phyloP scores from a whole-genome alignment of 2,329 filamentous ascomycete genomes.

The Beauveria bassiana region DNA sequence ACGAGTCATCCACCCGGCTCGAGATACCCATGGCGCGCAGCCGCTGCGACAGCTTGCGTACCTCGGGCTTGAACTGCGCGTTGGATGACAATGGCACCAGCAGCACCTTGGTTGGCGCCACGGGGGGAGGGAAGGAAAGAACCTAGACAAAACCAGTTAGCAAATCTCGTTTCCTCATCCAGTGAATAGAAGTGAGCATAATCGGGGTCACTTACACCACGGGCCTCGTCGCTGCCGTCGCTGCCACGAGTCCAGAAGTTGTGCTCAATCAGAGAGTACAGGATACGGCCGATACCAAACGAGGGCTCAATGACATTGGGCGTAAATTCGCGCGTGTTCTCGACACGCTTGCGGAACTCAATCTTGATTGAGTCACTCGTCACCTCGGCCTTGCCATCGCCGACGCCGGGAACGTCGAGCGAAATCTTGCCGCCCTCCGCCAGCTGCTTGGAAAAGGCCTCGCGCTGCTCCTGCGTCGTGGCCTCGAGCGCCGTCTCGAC shows the following conservation, averaged over 20 bases:
- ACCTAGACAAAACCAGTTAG: conserved; percentile 29
- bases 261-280: conserved; percentile 92
- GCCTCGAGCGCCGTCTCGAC: conserved; percentile 73
- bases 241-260: conserved; percentile 78
- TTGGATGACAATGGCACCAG: conserved; percentile 83
- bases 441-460: conserved; percentile 69
- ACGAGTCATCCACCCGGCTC: conserved; percentile 82
- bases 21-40: conserved; percentile 72
- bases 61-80: conserved; percentile 69
- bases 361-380: conserved; percentile 73
- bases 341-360: conserved; percentile 72
- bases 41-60: conserved; percentile 64
- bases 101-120: conserved; percentile 93
- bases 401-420: conserved; percentile 62
- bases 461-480: conserved; percentile 72
- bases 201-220: conserved; percentile 58
- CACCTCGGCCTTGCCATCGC: conserved; percentile 68
- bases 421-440: conserved; percentile 65
- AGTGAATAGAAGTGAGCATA: neutral
- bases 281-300: conserved; percentile 90
- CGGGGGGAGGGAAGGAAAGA: conserved; percentile 47
- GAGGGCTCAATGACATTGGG: conserved; percentile 97
- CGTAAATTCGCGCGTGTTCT: conserved; percentile 83
- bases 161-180: neutral
- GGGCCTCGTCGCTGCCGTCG: conserved; percentile 60